phyloP scores from a whole-genome alignment of 768 basidiomycete species.

The Lactifluus rugatus region DNA sequence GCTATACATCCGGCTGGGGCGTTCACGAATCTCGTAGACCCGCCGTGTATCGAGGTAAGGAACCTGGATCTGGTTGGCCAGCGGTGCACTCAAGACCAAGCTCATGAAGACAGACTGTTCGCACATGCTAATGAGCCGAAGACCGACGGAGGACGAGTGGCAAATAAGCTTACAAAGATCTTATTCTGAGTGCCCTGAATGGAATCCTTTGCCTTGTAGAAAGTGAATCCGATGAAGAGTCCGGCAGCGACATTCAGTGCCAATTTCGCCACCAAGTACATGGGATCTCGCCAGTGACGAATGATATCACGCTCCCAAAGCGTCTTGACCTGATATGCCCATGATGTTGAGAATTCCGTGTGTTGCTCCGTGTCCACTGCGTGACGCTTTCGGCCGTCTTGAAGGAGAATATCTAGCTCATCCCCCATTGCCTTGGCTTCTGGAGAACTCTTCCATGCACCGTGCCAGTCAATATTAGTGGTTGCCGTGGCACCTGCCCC shows the following conservation, averaged over 20 bases:
- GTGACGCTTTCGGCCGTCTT: conserved; percentile 27
- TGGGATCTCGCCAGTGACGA: conserved; percentile 33
- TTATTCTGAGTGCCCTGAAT: conserved; percentile 36
- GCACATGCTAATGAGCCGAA: neutral
- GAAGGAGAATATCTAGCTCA: conserved; percentile 37
- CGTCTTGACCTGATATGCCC: conserved; percentile 29
- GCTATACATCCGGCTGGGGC: conserved; percentile 34
- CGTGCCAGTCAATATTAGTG: conserved; percentile 39
- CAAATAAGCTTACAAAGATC: conserved; percentile 29
- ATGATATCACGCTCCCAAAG: conserved; percentile 27
- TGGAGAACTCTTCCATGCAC: conserved; percentile 36
- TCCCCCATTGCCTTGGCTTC: conserved; percentile 31
- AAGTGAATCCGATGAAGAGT: conserved; percentile 36
- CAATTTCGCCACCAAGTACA: conserved; percentile 33
- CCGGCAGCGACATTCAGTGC: conserved; percentile 28
- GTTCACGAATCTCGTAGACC: conserved; percentile 35
- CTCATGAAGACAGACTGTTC: conserved; percentile 29
- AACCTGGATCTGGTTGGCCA: conserved; percentile 35
- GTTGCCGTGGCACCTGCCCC: conserved; percentile 46
- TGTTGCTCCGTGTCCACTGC: conserved; percentile 22
- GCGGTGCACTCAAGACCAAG: conserved; percentile 27
- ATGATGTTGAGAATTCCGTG: conserved; percentile 31
- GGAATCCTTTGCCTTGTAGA: conserved; percentile 29
- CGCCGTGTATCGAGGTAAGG: conserved; percentile 32
- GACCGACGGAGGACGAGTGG: neutral